Percentiles rank a stretch among this genome's conserved stretches.
Evolutionary conservation across 495 filamentous ascomycete genomes (phyloP).

Genomic region (Daldinia childiae): DNA sequence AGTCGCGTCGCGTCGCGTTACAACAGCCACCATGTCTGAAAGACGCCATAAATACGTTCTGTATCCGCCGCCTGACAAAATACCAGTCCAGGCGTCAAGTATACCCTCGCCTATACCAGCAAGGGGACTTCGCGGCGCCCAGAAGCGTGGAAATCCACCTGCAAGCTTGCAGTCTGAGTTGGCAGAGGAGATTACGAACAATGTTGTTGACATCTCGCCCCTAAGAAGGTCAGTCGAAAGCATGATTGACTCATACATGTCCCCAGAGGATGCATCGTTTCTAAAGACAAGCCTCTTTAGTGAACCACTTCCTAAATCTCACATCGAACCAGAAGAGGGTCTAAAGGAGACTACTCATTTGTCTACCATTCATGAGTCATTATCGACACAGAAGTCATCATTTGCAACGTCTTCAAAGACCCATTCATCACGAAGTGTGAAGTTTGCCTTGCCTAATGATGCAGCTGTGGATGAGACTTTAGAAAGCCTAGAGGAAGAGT

Average conservation of each 20-base stretch:
- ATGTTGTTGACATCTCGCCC: background rate
- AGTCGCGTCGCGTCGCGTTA: background rate
- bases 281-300: constrained; percentile 5
- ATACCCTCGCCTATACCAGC: background rate
- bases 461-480: background rate
- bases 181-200: background rate
- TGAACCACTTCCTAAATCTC: no score
- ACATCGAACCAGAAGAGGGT: background rate
- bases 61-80: background rate
- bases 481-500: background rate
- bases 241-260: background rate
- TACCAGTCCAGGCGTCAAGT: background rate
- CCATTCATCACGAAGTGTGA: background rate
- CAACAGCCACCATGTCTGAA: background rate
- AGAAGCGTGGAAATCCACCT: background rate
- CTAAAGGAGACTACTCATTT: background rate
- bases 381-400: background rate
- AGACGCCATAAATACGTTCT: background rate
- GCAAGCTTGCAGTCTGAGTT: background rate
- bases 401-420: background rate
- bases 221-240: constrained; percentile 4
- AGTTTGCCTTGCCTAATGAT: background rate
- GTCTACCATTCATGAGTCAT: background rate
- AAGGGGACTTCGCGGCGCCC: background rate
- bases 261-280: background rate